Conservation (phyloP, 352 stramenopile species). For the Globisporangium lucens region DNA sequence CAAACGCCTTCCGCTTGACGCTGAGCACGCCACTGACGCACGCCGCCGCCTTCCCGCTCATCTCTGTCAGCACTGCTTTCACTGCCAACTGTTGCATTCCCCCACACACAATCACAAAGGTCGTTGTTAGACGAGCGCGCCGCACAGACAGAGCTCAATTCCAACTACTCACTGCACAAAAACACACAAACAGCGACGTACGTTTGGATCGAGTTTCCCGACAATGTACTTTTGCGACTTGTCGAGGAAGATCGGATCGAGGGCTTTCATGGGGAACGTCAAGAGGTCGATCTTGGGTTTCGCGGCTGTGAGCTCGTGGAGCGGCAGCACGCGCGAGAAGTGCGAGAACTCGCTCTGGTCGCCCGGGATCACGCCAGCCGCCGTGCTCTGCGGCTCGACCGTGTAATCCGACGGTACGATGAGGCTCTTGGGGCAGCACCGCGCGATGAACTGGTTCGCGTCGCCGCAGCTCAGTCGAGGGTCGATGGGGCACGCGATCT, state of each 20-base stretch:
- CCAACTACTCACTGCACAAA: background rate
- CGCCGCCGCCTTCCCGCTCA: constrained; percentile 66
- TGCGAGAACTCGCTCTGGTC: constrained; percentile 44
- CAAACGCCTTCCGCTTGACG: constrained; percentile 56
- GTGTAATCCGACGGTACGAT: constrained; percentile 69
- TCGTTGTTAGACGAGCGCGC: background rate
- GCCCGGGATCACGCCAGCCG: constrained; percentile 11
- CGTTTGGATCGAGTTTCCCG: constrained; percentile 66
- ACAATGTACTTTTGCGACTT: constrained; percentile 85
- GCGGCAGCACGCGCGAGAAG: constrained; percentile 66
- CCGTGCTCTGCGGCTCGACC: constrained; percentile 15
- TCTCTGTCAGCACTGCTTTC: constrained; percentile 55
- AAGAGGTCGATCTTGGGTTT: constrained; percentile 68
- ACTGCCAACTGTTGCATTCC: constrained; percentile 36
- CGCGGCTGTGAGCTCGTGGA: constrained; percentile 67
- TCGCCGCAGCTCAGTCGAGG: constrained; percentile 78
- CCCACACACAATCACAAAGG: constrained; percentile 1
- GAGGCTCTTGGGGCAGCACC: constrained; percentile 66
- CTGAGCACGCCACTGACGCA: constrained; percentile 55
- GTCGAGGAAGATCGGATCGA: constrained; percentile 68
- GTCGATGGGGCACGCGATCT: constrained; percentile 77
- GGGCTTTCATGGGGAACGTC: constrained; percentile 66
- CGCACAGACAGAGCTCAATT: too few species aligned
- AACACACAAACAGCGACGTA: constrained; percentile 19
- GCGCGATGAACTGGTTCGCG: constrained; percentile 82